Evolutionary conservation across 2,329 filamentous ascomycete genomes (phyloP).

Genomic region (Plenodomus biglobosus): DNA sequence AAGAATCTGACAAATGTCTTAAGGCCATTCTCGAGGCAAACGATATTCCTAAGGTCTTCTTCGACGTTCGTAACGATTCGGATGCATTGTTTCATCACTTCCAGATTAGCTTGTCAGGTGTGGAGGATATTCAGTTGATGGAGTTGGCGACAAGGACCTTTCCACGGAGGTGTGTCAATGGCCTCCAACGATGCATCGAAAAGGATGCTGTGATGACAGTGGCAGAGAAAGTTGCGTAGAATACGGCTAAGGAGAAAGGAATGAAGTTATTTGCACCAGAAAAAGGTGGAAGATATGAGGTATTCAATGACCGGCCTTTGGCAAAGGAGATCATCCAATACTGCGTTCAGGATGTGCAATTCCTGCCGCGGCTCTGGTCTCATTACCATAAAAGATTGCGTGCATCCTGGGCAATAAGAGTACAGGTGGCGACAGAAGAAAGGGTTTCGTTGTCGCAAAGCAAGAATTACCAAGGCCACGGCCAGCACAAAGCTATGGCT

Average conservation of each 20-base stretch:
- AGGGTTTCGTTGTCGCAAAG: conserved; percentile 14
- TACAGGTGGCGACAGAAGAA: conserved; percentile 8
- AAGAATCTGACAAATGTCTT: neutral
- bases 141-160: conserved; percentile 3
- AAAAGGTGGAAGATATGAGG: conserved; percentile 28
- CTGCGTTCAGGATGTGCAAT: conserved; percentile 28
- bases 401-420: conserved; percentile 8
- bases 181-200: neutral
- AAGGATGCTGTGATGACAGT: too few relatives aligned
- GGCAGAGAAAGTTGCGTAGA: conserved; percentile 4
- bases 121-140: conserved; percentile 9
- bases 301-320: conserved; percentile 34
- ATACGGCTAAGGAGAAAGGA: conserved; percentile 22
- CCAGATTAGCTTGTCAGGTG: conserved; percentile 1
- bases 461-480: conserved; percentile 23
- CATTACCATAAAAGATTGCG: too few relatives aligned
- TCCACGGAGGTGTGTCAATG: neutral
- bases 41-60: conserved; percentile 32
- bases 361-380: conserved; percentile 21
- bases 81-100: conserved; percentile 26
- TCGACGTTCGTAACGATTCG: conserved; percentile 34
- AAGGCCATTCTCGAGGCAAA: conserved; percentile 21
- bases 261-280: conserved; percentile 22
- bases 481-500: conserved; percentile 22
- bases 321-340: conserved; percentile 27